These are phyloP conservation scores for Cephaloascus fragrans DNA, from an alignment of 805 yeast genomes.

Conservation along the genomic window DNA sequence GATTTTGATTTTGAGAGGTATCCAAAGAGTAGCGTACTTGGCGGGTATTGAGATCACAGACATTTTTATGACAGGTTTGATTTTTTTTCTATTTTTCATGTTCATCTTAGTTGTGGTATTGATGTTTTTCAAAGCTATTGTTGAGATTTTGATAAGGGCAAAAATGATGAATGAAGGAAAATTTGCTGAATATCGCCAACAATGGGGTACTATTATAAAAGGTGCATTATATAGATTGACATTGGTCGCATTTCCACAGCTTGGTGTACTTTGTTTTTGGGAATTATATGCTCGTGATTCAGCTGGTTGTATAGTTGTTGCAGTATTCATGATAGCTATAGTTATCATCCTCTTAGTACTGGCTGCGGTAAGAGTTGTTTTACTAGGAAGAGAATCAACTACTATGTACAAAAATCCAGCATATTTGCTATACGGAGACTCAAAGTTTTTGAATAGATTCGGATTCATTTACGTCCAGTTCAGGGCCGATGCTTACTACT, in stretches of 20 bases:
- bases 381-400: slow-evolving; percentile 65
- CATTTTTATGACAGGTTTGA: slow-evolving; percentile 78
- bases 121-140: slow-evolving; percentile 56
- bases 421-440: slow-evolving; percentile 79
- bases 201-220: slow-evolving; percentile 79
- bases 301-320: slow-evolving; percentile 72
- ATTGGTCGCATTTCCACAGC: slow-evolving; percentile 80
- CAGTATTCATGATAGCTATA: slow-evolving; percentile 56
- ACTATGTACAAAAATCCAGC: slow-evolving; percentile 84
- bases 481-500: slow-evolving; percentile 81
- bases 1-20: slow-evolving; percentile 79
- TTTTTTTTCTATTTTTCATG: slow-evolving; percentile 71
- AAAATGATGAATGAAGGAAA: slow-evolving; percentile 51
- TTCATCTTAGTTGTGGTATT: slow-evolving; percentile 49
- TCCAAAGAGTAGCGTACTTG: slow-evolving; percentile 80
- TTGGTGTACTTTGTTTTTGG: slow-evolving; percentile 78
- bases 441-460: slow-evolving; percentile 68
- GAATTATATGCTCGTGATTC: slow-evolving; percentile 80
- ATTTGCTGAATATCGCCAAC: slow-evolving; percentile 67
- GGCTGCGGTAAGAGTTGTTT: slow-evolving; percentile 66
- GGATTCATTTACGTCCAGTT: slow-evolving; percentile 91
- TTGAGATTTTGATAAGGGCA: slow-evolving; percentile 53
- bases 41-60: slow-evolving; percentile 82
- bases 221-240: slow-evolving; percentile 83
- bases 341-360: slow-evolving; percentile 50